A percentile compares a stretch with the other conserved stretches of the same genome.
These are phyloP conservation scores for Debaryomyces udenii DNA, from an alignment of 1,139 yeast genomes.

Conservation along the genomic window DNA sequence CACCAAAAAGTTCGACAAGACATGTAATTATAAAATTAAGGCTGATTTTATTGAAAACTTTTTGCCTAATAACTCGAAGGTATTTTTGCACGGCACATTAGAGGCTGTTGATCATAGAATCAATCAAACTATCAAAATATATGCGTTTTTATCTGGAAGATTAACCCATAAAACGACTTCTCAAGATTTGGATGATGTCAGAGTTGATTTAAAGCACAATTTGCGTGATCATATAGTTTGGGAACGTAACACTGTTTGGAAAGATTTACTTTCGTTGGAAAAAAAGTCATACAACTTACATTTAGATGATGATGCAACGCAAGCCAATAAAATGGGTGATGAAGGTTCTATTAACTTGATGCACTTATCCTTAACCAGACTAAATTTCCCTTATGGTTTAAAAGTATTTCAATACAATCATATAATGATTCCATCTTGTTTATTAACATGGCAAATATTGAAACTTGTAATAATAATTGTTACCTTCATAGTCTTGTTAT, in stretches of 20 bases:
- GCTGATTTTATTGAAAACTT: slow-evolving; percentile 51
- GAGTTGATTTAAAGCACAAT: slow-evolving; percentile 70
- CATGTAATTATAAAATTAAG: slow-evolving; percentile 63
- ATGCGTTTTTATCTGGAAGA: slow-evolving; percentile 44
- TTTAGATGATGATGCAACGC: slow-evolving; percentile 30
- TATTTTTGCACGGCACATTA: slow-evolving; percentile 50
- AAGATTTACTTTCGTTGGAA: slow-evolving; percentile 88
- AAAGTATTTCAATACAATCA: slow-evolving; percentile 22
- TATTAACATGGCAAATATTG: slow-evolving; percentile 40
- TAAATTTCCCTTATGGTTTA: slow-evolving; percentile 24
- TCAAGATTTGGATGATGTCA: slow-evolving; percentile 52
- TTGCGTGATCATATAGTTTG: slow-evolving; percentile 91
- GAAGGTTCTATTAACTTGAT: slow-evolving; percentile 27
- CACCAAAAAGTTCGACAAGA: slow-evolving; percentile 87
- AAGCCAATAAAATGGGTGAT: slow-evolving; percentile 37
- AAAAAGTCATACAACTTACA: slow-evolving; percentile 50
- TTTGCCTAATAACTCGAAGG: slow-evolving; percentile 43
- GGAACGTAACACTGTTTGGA: slow-evolving; percentile 97
- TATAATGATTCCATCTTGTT: slow-evolving; percentile 30
- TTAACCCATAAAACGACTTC: slow-evolving; percentile 30
- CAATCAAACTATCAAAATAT: slow-evolving; percentile 52
- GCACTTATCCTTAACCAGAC: slow-evolving; percentile 27
- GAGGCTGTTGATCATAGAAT: slow-evolving; percentile 47
- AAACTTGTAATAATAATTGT: slow-evolving; percentile 49
- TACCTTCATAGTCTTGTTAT: slow-evolving; percentile 51